Base-by-base conservation (phyloP, 768 basidiomycete genomes). In the Lactifluus piperatus region DNA sequence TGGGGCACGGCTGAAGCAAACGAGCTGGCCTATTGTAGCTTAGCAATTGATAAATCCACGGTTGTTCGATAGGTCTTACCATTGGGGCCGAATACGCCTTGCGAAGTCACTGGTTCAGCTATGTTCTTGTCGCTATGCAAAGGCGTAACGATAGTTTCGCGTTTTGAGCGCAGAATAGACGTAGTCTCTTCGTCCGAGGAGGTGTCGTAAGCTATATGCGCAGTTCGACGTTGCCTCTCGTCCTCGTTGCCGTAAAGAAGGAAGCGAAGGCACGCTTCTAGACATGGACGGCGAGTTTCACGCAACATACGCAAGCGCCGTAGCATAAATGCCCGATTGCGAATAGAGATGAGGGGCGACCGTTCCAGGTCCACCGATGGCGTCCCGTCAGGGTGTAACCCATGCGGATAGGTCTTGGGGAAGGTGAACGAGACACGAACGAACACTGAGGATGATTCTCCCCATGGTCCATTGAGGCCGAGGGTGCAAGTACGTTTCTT, bases 401-500 rank as follows among this genome's bases (percentile, higher is more conserved):
- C 77, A 6, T 82, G 77, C 0, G 90, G 88, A 68, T 98, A 98
- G 44, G 81, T 81, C 24, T 82, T 77, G 0, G 95, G 94, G 67
- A 97, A 97, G 1, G 82, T 85, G 73, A 97, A 94, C 1, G 89
- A 86, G 27, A 95, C 81, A 0, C 94, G 85, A 58, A 94, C 84
- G 72, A 91, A 94, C 7, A 88, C 87, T 20, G 85, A 86, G 11
- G 85, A 86, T 0, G 79, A 81, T 56, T 86, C 87, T n/a, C 89
- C 91, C 93, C 93, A 94, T 2, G 92, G 93, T 2, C 91, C 91
- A 62, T 91, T 84, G 44, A 97, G 74, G 4, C 91, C 89, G 48
- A 97, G 77, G 1, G 91, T 93, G 65, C 91, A 90, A 14, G 83
- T 86, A 10, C 91, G 82, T 65, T 80, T 83, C 68, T 86, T 88